phyloP scores from a whole-genome alignment of 78 protist genomes.

The Cavenderia fasciculata region DNA sequence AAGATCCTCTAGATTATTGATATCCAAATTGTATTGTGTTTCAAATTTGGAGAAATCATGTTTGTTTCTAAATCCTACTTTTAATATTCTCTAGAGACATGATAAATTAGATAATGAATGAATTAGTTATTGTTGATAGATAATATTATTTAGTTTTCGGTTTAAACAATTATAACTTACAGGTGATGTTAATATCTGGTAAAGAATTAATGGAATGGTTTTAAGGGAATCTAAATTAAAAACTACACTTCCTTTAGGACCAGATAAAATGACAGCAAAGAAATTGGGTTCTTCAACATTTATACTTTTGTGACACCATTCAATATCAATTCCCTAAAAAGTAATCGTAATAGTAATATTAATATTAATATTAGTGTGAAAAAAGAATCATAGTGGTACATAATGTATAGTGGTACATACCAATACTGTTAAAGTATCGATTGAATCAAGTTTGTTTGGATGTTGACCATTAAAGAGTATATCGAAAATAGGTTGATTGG shows the following conservation, averaged over 20 bases:
- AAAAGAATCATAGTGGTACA: too few relatives aligned
- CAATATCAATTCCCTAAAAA: not conserved
- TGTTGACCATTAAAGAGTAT: too few relatives aligned
- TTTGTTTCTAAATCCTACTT: slow-evolving; percentile 26
- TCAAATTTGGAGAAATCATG: not conserved
- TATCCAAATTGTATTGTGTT: not conserved
- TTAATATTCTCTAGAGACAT: not conserved
- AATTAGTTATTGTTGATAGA: not conserved
- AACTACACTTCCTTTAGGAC: not conserved
- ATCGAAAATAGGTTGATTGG: too few relatives aligned
- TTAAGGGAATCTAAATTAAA: not conserved
- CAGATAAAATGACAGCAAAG: slow-evolving; percentile 17
- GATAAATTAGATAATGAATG: not conserved
- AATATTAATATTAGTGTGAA: too few relatives aligned
- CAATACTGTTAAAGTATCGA: too few relatives aligned
- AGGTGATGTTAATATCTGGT: not conserved
- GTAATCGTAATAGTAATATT: too few relatives aligned
- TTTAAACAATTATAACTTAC: slow-evolving; percentile 6
- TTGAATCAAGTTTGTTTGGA: too few relatives aligned
- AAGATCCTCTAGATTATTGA: slow-evolving; percentile 12
- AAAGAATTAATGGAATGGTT: not conserved
- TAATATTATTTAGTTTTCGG: not conserved
- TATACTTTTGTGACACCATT: not conserved
- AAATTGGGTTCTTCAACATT: not conserved
- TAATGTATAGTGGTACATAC: too few relatives aligned